Evolutionary conservation across 2,329 filamentous ascomycete species (phyloP), one percentile per base, ranked within the genome.

Genomic region (Clathrospora elynae): DNA sequence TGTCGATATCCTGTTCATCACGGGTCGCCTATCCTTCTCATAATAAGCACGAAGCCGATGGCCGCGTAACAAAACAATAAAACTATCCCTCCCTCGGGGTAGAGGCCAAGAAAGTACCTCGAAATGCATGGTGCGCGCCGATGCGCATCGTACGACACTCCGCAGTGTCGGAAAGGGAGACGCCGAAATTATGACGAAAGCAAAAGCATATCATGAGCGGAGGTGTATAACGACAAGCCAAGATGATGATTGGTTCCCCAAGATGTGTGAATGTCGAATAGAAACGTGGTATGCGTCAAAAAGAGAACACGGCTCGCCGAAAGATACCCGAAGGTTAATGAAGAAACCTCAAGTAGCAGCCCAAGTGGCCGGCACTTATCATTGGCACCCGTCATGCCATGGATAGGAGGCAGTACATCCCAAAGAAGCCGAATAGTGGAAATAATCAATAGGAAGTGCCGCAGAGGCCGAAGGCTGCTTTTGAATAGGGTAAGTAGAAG

Each of bases 311-410:
- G 37, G 22, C 41, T 33, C 20, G 34, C 36, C 42, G 20, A 46
- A 57, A 52, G 14, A 39, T 31, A 43, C 56, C 56, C 55, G 42
- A 60, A 49, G 53, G 57, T 47, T 33, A 28, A 47, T 28, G 18
- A 35, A 42, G 32, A 31, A 29, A 51, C 37, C 37, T 41, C 37
- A 37, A 38, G 32, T 35, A 47, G 43, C 44, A 50, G 40, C 46
- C 49, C 37, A 39, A 60, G 39, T 41, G 41, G 30, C 49, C 38
- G 32, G 40, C 45, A 50, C 55, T 50, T 56, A 51, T 53, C 46
- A 48, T 49, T 55, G 47, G 55, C 48, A 47, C 52, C 48, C 46
- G 45, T 57, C 36, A 53, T 46, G 36, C 56, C 57, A 50, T 61
- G 52, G 47, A 49, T 57, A 42, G 35, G 23, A 52, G 45, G 37